Conservation (phyloP, 2,329 filamentous ascomycete genomes). For the Fusarium pseudocircinatum region DNA sequence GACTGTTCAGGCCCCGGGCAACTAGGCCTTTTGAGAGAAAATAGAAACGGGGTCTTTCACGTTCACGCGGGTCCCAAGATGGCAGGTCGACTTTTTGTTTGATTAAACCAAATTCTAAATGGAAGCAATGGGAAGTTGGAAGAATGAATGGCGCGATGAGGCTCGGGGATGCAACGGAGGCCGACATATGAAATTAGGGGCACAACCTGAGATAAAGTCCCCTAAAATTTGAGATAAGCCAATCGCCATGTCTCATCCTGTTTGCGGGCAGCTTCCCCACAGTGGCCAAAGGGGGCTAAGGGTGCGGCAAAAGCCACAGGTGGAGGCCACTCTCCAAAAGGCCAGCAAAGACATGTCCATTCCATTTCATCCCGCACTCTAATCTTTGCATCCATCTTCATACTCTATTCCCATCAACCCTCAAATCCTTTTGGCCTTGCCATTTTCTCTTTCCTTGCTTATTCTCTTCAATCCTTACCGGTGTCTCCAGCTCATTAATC, state of each 20-base stretch:
- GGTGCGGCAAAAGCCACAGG: slow-evolving; percentile 32
- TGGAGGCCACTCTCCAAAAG: slow-evolving; percentile 37
- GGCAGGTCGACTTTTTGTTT: slow-evolving; percentile 5
- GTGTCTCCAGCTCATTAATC: slow-evolving; percentile 23
- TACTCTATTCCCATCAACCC: slow-evolving; percentile 9
- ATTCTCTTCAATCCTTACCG: background rate
- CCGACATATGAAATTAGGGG: slow-evolving; percentile 18
- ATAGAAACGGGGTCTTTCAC: background rate
- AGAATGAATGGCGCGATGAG: slow-evolving; percentile 39
- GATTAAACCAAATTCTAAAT: slow-evolving; percentile 15
- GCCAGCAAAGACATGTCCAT: slow-evolving; percentile 42
- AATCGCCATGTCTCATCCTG: background rate
- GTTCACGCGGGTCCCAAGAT: background rate
- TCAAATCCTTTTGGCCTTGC: slow-evolving; percentile 16
- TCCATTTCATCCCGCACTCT: slow-evolving; percentile 32
- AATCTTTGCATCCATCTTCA: slow-evolving; percentile 16
- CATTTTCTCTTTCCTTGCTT: slow-evolving; percentile 10
- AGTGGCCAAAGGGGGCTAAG: slow-evolving; percentile 36
- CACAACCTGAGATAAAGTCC: slow-evolving; percentile 6
- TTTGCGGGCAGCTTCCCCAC: slow-evolving; percentile 28
- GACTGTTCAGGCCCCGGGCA: background rate
- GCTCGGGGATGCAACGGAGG: slow-evolving; percentile 11
- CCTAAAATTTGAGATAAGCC: slow-evolving; percentile 31
- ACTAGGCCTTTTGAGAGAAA: background rate
- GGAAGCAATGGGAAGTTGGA: slow-evolving; percentile 34